Evolutionary conservation across 805 yeast species (phyloP).

Genomic region (Clavispora vitiphila): DNA sequence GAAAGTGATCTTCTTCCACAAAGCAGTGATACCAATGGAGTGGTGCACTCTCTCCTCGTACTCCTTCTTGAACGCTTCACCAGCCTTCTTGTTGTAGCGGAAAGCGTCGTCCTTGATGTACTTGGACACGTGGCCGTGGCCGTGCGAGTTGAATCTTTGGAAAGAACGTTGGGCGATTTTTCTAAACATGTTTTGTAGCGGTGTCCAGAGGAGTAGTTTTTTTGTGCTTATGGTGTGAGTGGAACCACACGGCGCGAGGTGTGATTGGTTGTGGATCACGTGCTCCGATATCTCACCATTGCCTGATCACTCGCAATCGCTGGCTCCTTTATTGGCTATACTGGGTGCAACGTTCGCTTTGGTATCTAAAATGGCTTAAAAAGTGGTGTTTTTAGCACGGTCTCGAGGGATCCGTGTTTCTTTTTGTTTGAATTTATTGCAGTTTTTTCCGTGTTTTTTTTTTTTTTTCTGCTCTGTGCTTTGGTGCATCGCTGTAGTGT

Average conservation of each 20-base stretch:
- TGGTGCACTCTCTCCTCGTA: slow-evolving; percentile 69
- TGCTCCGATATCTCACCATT: slow-evolving; percentile 4
- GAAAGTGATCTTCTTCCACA: slow-evolving; percentile 84
- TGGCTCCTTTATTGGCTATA: no score
- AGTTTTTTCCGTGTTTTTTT: no score
- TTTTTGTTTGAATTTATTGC: no score
- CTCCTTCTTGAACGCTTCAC: slow-evolving; percentile 61
- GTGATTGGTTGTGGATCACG: slow-evolving; percentile 9
- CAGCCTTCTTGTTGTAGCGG: slow-evolving; percentile 54
- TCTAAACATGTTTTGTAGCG: slow-evolving; percentile 27
- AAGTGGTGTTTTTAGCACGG: no score
- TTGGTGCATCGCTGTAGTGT: no score
- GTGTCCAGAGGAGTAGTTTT: not conserved
- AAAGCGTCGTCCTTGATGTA: slow-evolving; percentile 36
- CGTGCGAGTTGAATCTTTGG: slow-evolving; percentile 37
- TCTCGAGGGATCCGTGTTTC: no score
- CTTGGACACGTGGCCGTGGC: slow-evolving; percentile 40
- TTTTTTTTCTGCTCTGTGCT: no score
- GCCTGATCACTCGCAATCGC: not conserved
- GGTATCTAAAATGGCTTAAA: no score
- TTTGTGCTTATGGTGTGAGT: not conserved
- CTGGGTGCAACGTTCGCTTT: no score
- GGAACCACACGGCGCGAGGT: slow-evolving; percentile 3
- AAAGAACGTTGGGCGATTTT: slow-evolving; percentile 32
- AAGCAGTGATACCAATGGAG: slow-evolving; percentile 65